Base-by-base conservation (phyloP, 2,329 filamentous ascomycete species). In the Venturia pyrina region DNA sequence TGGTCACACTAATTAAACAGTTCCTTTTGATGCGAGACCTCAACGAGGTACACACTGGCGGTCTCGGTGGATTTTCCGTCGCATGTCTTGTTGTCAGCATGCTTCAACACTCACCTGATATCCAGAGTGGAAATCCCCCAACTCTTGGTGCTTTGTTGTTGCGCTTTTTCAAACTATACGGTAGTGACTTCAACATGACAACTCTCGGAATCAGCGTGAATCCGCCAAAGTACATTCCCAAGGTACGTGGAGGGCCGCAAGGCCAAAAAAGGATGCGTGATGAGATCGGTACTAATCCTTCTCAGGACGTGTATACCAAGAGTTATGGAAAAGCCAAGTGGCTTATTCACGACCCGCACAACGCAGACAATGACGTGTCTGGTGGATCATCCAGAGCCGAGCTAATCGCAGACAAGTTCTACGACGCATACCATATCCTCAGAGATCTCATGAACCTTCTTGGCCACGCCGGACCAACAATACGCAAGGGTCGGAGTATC, bases 291-390 rank as follows among this genome's bases (percentile, higher is more conserved):
- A 57, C 66, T 65, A 64, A 65, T 62, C 64, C 62, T 46, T 65
- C 24, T 68, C 69, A 62, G 65, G 87, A 63, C 75, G 80, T 4
- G 85, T 76, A 77, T 65, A 72, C 74, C 19, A 56, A 63, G 44
- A 48, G 66, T 10, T 66, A 67, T 6, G 44, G 48, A 66, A 85
- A 83, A 37, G 70, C 87, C 87, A 71, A 76, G 75, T 17, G 82
- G 88, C 90, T 89, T 10, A 96, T 99, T 71, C 89, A 96, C 67
- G 95, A 99, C 72, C 95, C 95, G 0, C 96, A 98, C 75, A 89
- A 90, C 67, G 75, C 85, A 0, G 79, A 82, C 34, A 98, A 98
- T 74, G 95, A 99, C 72, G 95, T 99, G 34, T 88, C 95, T 0
- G 92, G 92, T 11, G 93, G 93, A 11, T 95, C 92, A 0, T 83